Evolutionary conservation across 306 rosid species (phyloP), one percentile per base, ranked within the genome.

Genomic region (Vigna hirtella): DNA sequence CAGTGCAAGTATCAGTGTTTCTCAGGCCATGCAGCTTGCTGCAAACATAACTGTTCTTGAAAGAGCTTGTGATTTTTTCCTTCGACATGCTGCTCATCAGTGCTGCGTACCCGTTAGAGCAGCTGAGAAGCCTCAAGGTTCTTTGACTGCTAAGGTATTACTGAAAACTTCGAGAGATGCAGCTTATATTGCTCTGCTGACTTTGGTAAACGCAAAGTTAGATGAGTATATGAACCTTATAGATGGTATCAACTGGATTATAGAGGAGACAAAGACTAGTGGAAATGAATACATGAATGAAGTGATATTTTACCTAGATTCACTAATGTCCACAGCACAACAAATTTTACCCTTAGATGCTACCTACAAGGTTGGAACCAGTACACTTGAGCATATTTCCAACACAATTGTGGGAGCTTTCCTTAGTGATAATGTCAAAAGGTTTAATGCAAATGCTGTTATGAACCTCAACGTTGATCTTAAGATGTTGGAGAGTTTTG

Each of bases 21-120:
- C 98, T 77, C 98, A 88, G 70, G 99, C 98, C 68, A 95, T 95
- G 99, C 99, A 95, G 88, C 86, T 93, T 22, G 97, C 98, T 76
- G 98, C 99, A 45, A 95, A 95, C 86, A 84, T 90, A 81, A 32
- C 99, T 42, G 88, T 82, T 77, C 83, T 95, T 9, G 99, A 95
- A 90, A 88, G 94, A 86, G 98, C 98, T 56, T 93, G 99, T 76
- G 97, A 93, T 77, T 95, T 81, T 83, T 95, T 93, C 78, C 87
- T 95, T 66, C 72, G 90, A 38, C 85, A 91, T 75, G 94, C 93
- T 0, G 93, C 96, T 18, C 93, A 89, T 53, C 89, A 77, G 59
- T 86, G 96, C 70, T 91, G 94, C 34, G 22, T 83, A 49, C 86
- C 90, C 0, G 70, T 51, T n/a, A 90, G 94, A 43, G 20, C 88